Base-by-base conservation (phyloP, 164 flowering plant genomes). In the Kalanchoe fedtschenkoi region DNA sequence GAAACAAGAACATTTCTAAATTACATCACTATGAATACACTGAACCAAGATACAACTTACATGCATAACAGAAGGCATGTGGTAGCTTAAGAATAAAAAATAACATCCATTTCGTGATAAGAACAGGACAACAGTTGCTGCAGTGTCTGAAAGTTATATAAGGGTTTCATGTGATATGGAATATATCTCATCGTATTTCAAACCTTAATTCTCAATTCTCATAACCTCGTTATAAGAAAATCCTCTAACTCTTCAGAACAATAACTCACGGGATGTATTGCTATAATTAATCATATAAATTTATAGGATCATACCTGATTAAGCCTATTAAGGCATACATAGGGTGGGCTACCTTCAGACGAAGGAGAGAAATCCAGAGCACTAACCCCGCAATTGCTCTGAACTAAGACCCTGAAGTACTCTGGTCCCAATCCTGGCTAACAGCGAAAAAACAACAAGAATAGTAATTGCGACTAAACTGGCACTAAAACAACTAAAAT, bases 331-430 rank as follows among this genome's bases (percentile, higher is more conserved):
- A 92, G 88, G 67, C 96, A 86, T 66, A 89, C 80, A 56, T 69
- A 46, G 16, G 93, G 88, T 59, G 89, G 78, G 30, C 75, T 78
- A 19, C 81, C 84, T 1, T 83, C 89, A 67, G 78, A 61, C 28
- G 66, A 67, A 43, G 98, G 96, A n/a, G 72, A 76, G 67, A 92
- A 92, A 71, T 89, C 98, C 66, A 92, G 71, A 63, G 86, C 96
- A 62, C 91, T 92, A 13, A 87, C 98, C 15, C 98, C 98, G 68
- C 98, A 92, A 65, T 92, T 92, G 83, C 96, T 89, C 75, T 92
- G 96, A 69, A 92, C 86, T 66, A 92, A 69, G 65, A 79, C 61
- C 79, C 96, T 81, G 73, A 92, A 92, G 72, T 89, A 92, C 68
- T 86, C 88, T 0, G 93, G 77, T 54, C 93, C 89, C 64, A 89